Base-by-base conservation (phyloP, 2,329 filamentous ascomycete genomes). In the Esteya vermicola region DNA sequence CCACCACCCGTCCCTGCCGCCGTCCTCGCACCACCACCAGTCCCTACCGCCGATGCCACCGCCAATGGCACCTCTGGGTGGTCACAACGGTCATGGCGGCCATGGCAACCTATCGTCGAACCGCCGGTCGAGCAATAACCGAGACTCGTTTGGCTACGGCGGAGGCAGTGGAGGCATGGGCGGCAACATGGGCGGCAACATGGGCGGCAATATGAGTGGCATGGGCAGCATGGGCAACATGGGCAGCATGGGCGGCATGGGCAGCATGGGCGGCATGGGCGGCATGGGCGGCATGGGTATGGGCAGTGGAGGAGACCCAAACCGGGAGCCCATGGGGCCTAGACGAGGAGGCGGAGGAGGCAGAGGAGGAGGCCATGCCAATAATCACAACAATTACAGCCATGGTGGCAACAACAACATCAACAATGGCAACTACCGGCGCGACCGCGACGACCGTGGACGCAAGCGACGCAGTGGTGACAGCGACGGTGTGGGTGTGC, bases 391-490 rank as follows among this genome's bases (percentile, higher is more conserved):
- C 42, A 53, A 40, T 47, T 53, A 46, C 39, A 59, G 46, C 48
- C 61, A 48, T 36, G 54, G 53, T 33, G 52, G 51, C 25, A 50
- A 53, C 41, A 50, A 57, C 30, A 20, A 16, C n/a, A 9, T 21
- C 21, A 13, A 25, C 22, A 18, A 56, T 57, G 36, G 26, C 18
- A 33, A 38, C 18, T 37, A 35, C 28, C 55, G 59, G 19, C 57
- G 39, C 13, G 40, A 36, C 23, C 54, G 57, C 20, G 50, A 48
- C 21, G 60, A 64, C 30, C 45, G 54, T 4, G 51, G 59, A 30
- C 53, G 59, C 43, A 67, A 67, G 51, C 60, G 63, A 28, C 59
- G 59, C 49, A 71, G 67, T 47, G 69, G 72, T 44, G 70, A 71
- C 39, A 68, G 63, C n/a, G 57, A 70, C 40, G 68, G 64, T 9